Evolutionary conservation across 1,284 basidiomycete species (phyloP).

Genomic region (Cystobasidium sp.): DNA sequence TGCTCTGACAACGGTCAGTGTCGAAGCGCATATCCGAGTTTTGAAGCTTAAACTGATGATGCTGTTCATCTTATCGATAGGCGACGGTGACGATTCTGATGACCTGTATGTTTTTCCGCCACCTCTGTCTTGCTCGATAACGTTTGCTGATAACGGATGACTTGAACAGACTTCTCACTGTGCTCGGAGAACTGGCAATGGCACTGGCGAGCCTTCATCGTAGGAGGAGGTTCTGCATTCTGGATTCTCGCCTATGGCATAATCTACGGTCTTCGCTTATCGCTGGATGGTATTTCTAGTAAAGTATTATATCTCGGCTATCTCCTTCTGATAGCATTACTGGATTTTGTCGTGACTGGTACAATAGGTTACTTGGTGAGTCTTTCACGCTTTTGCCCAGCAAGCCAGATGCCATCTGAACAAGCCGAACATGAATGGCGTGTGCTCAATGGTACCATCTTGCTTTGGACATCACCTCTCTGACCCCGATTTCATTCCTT

Average conservation of each 20-base stretch:
- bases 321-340: slow-evolving; percentile 76
- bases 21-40: neutral
- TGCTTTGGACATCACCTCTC: neutral
- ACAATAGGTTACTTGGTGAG: slow-evolving; percentile 53
- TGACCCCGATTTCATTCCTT: slow-evolving; percentile 61
- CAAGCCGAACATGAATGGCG: slow-evolving; percentile 51
- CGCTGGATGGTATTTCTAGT: slow-evolving; percentile 80
- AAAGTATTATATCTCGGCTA: slow-evolving; percentile 90
- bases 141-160: slow-evolving; percentile 46
- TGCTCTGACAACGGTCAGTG: slow-evolving; percentile 68
- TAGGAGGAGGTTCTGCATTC: slow-evolving; percentile 90
- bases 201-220: slow-evolving; percentile 95
- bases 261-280: slow-evolving; percentile 69
- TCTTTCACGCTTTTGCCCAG: neutral
- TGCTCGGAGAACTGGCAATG: slow-evolving; percentile 98
- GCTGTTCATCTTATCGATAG: neutral
- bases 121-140: neutral
- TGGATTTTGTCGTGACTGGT: slow-evolving; percentile 89
- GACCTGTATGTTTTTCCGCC: slow-evolving; percentile 60
- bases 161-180: slow-evolving; percentile 71
- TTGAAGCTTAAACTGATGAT: neutral
- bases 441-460: neutral
- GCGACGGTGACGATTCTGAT: slow-evolving; percentile 89
- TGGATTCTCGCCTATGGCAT: slow-evolving; percentile 81
- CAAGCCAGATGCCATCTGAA: too few species aligned